A percentile compares a stretch with the other conserved stretches of the same genome.
phyloP scores from a whole-genome alignment of 2,329 filamentous ascomycete genomes.

The Clarireedia homoeocarpa region DNA sequence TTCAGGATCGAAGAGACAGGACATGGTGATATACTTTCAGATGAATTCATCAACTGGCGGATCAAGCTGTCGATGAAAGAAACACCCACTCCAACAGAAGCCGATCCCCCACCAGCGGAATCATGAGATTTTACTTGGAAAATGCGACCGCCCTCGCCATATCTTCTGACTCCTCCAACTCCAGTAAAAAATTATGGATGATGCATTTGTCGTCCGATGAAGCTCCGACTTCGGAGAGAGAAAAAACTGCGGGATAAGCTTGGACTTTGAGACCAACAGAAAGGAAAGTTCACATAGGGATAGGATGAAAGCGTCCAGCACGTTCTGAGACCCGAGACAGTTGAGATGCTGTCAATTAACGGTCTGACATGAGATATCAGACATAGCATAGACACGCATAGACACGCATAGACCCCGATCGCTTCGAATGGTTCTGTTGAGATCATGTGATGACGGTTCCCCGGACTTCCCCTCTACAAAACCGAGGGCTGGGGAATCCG shows the following conservation, averaged over 20 bases:
- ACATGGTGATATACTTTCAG: conserved; percentile 67
- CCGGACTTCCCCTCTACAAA: conserved; percentile 5
- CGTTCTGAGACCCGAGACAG: neutral
- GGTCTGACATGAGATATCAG: too few relatives aligned
- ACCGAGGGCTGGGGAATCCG: neutral
- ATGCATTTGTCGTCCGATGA: too few relatives aligned
- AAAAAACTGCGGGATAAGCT: neutral
- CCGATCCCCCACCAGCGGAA: too few relatives aligned
- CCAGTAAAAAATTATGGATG: too few relatives aligned
- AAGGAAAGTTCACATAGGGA: neutral
- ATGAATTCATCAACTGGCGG: conserved; percentile 70
- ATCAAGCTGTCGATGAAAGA: conserved; percentile 20
- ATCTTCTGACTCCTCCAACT: too few relatives aligned
- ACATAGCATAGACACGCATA: neutral
- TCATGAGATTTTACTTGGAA: too few relatives aligned
- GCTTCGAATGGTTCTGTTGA: conserved; percentile 1
- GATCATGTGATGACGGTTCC: neutral
- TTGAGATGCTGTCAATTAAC: too few relatives aligned
- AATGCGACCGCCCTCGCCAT: too few relatives aligned
- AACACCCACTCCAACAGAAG: neutral
- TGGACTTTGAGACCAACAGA: neutral
- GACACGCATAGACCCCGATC: too few relatives aligned
- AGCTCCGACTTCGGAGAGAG: too few relatives aligned
- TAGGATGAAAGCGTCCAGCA: neutral
- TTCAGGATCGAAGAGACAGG: conserved; percentile 66